These are phyloP conservation scores for Carnegiea gigantea DNA, from an alignment of 179 eudicot genomes.

Conservation along the genomic window DNA sequence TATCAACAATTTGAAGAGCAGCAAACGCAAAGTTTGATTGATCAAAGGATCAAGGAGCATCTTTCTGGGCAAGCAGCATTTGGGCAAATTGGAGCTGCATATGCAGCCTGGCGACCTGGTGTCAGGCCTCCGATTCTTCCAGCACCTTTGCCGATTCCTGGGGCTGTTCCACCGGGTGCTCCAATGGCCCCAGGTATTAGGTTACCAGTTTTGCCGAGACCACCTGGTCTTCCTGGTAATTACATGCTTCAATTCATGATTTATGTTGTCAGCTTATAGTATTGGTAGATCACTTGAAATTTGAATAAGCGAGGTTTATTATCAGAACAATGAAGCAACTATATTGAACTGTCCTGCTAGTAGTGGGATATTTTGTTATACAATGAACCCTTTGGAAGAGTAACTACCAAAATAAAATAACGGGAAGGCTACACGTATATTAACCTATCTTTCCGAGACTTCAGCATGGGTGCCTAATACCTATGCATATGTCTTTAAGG, in stretches of 20 bases:
- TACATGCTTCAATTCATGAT: neutral
- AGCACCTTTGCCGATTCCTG: slow-evolving; percentile 42
- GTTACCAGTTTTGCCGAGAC: slow-evolving; percentile 44
- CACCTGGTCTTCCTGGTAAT: slow-evolving; percentile 39
- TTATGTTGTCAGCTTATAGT: neutral
- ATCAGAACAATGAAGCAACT: neutral
- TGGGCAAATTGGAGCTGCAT: slow-evolving; percentile 39
- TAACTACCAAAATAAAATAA: neutral
- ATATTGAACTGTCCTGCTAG: neutral
- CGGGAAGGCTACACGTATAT: neutral
- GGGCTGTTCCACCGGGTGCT: slow-evolving; percentile 27
- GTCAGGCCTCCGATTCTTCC: slow-evolving; percentile 42
- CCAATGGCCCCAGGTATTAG: slow-evolving; percentile 36
- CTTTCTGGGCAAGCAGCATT: slow-evolving; percentile 44
- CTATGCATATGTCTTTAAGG: neutral
- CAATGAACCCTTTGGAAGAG: neutral
- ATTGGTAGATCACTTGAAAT: neutral
- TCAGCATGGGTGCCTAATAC: neutral
- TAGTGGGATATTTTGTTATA: neutral
- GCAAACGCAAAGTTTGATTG: slow-evolving; percentile 51
- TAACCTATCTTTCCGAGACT: neutral
- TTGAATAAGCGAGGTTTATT: neutral
- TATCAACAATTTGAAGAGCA: slow-evolving; percentile 55
- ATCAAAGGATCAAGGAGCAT: slow-evolving; percentile 54
- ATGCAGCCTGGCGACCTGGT: slow-evolving; percentile 45